phyloP scores from a whole-genome alignment of 805 yeast genomes.

The Candida succiphila region DNA sequence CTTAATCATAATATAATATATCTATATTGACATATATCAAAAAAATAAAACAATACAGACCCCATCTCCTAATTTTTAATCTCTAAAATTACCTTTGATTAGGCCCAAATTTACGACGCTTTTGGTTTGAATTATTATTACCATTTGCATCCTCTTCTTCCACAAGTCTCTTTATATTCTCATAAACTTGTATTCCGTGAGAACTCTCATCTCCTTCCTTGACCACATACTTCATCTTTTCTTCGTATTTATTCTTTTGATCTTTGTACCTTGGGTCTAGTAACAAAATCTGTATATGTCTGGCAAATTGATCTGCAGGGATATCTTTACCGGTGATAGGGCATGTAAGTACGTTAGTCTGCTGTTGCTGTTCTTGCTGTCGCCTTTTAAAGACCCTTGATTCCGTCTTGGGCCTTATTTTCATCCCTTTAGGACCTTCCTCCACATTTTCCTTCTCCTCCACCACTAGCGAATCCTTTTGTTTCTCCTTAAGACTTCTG shows the following conservation, averaged over 20 bases:
- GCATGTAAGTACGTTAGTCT: constrained; percentile 38
- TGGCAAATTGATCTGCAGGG: constrained; percentile 60
- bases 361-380: constrained; percentile 2
- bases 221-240: constrained; percentile 40
- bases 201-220: too few species aligned
- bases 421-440: constrained; percentile 37
- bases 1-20: neutral
- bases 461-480: constrained; percentile 20
- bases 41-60: constrained; percentile 1
- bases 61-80: neutral
- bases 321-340: constrained; percentile 71
- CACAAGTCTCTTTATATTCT: constrained; percentile 5
- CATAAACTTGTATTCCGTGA: constrained; percentile 23
- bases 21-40: neutral
- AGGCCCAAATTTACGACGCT: constrained; percentile 2
- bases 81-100: constrained; percentile 6
- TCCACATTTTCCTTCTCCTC: constrained; percentile 25
- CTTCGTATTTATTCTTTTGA: constrained; percentile 52
- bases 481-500: constrained; percentile 48
- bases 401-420: constrained; percentile 63
- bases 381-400: constrained; percentile 36
- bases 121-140: constrained; percentile 49
- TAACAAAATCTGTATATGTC: constrained; percentile 58
- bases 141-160: constrained; percentile 43
- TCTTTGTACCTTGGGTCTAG: constrained; percentile 73